phyloP scores from a whole-genome alignment of 345 rosid genomes.

The Pelargonium nanum region DNA sequence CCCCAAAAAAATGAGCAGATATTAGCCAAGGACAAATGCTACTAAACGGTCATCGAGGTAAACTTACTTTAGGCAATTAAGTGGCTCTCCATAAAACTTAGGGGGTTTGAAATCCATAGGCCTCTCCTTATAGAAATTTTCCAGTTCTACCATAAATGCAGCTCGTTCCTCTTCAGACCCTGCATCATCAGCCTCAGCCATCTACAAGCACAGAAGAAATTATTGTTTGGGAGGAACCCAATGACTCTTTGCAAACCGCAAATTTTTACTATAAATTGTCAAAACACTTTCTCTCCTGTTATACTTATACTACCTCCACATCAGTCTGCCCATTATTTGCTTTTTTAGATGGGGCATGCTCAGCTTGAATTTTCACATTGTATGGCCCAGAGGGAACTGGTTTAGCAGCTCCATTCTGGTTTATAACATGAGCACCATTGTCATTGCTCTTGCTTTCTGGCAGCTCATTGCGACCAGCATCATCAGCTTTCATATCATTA shows the following conservation, averaged over 20 bases:
- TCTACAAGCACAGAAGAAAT: neutral
- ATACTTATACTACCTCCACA: neutral
- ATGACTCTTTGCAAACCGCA: neutral
- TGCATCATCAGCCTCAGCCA: conserved; percentile 31
- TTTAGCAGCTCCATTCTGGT: neutral
- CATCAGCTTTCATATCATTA: neutral
- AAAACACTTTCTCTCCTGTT: neutral
- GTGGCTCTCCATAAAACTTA: conserved; percentile 55
- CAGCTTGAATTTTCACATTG: neutral
- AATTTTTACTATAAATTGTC: too few species aligned
- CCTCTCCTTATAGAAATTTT: conserved; percentile 37
- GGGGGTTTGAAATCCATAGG: conserved; percentile 50
- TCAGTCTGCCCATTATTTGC: neutral
- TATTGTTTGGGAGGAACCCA: neutral
- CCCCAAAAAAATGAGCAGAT: neutral
- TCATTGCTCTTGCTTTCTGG: neutral
- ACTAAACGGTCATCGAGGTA: neutral
- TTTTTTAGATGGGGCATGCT: neutral
- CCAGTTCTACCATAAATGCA: conserved; percentile 49
- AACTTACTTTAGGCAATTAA: conserved; percentile 50
- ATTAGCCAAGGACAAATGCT: neutral
- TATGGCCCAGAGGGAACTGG: neutral
- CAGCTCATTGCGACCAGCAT: neutral
- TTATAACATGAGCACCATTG: neutral
- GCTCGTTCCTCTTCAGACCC: conserved; percentile 53